Evolutionary conservation across 2,329 filamentous ascomycete genomes (phyloP), one percentile per base, ranked within the genome.

Genomic region (Drechslerella stenobrocha): DNA sequence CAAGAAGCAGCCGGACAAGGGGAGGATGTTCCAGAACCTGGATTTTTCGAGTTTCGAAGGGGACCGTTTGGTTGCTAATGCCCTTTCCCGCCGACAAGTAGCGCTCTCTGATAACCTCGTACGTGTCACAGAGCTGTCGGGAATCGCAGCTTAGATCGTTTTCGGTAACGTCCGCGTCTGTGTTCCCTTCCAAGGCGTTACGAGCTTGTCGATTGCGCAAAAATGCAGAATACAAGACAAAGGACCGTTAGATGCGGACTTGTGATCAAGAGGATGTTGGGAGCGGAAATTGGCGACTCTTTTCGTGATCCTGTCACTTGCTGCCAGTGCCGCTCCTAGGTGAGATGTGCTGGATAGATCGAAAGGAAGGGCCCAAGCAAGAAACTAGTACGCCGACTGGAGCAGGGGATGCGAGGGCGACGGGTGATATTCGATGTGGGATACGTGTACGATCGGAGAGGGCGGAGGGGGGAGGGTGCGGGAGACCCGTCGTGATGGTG

Each of bases 331-430:
- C 63, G 50, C 55, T 60, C 18, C 47, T 30, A 32, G 44, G 45
- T 44, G 35, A 35, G 35, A 44, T 32, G 44, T 24, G 18, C 26
- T 22, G 22, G 22, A 34, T 57, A 57, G 20, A 26, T 44, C 22
- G 45, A 45, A 40, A 23, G 22, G 32, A 24, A 20, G 8, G 15
- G 45, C 11, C 45, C 34, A 46, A 40, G 70, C 66, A 72, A 73
- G 73, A 73, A 73, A 73, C 74, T 71, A 74, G 72, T 70, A 71
- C 74, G 71, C 74, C 72, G 50, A 42, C 35, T 15, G 40, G 22
- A 40, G 32, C 20, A 24, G 30, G 37, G 40, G 35, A 37, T 8
- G 15, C 4, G 28, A 59, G 22, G 42, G 18, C 18, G 24, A 28
- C 3, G 35, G 42, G 40, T 34, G 32, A 47, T 61, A 58, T 42